Evolutionary conservation across 495 filamentous ascomycete genomes (phyloP), one percentile per base, ranked within the genome.

Genomic region (Aspergillus egyptiacus): DNA sequence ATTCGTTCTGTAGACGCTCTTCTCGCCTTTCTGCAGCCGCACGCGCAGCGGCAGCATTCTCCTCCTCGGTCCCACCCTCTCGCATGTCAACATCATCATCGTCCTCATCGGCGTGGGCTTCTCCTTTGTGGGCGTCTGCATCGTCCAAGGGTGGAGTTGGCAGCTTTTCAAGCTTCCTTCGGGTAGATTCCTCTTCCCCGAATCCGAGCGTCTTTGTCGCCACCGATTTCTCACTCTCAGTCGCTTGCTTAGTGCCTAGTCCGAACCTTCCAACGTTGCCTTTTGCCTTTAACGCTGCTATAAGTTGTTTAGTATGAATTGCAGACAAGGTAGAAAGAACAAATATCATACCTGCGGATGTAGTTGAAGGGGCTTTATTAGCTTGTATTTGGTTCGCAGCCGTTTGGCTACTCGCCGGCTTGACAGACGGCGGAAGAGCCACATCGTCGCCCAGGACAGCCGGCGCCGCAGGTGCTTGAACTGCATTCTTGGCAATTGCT

Each of bases 161-260:
- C 48, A 93, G 81, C 69, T 84, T 87, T 74, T 89, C 87, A 49
- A 94, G 76, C 66, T 94, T 95, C 59, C 88, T 88, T 52, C 86
- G 80, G 4, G 83, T 84, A 31, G 80, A 80, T 53, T 94, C 88
- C 58, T 96, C 91, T 58, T 96, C 91, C 41, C 83, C 89, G 56
- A 97, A 85, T 45, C 87, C 86, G 20, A 95, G 68, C 50, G 82
- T 84, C 23, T 81, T 81, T 61, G 87, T 90, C 2, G 81, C 74
- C 8, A 81, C 65, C 0, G 77, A 59, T 53, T 86, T 89, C 13
- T 90, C 89, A 10, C 66, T 53, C 44, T 89, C 86, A 40, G 72
- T 64, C 15, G 62, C 57, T 35, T 70, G 70, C 55, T 83, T 85
- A 37, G 78, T 81, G 50, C 82, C 81, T 41, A 97, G 78, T 0